Evolutionary conservation across 2,329 filamentous ascomycete genomes (phyloP).

Genomic region (Nemania sp.): DNA sequence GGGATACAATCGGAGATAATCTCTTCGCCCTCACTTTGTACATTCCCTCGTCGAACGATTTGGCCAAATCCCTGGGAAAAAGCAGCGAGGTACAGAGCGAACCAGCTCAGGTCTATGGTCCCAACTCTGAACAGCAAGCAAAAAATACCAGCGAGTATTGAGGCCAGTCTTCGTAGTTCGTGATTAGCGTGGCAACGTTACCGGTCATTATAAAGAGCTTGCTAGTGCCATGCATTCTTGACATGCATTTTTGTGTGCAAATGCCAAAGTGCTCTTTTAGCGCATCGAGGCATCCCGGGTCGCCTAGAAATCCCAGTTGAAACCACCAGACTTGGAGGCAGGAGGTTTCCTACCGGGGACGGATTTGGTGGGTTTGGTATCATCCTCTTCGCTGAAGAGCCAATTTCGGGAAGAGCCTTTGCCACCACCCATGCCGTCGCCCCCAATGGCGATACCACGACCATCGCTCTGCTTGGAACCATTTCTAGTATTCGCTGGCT

Average conservation of each 20-base stretch:
- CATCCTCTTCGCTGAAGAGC: constrained; percentile 60
- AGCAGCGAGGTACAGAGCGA: background rate
- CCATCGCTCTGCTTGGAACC: constrained; percentile 40
- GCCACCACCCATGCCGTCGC: constrained; percentile 69
- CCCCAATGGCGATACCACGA: constrained; percentile 54
- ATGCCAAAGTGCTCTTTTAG: constrained; percentile 21
- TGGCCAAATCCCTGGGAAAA: background rate
- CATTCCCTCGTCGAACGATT: constrained; percentile 6
- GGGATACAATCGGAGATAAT: background rate
- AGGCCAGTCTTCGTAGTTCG: constrained; percentile 22
- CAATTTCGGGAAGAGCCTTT: constrained; percentile 60
- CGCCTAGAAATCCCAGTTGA: constrained; percentile 44
- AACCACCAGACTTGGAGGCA: constrained; percentile 33
- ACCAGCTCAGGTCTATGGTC: background rate
- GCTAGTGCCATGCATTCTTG: background rate
- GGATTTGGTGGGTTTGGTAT: constrained; percentile 42
- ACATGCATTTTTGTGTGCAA: too few relatives aligned
- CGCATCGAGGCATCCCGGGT: constrained; percentile 29
- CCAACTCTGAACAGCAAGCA: background rate
- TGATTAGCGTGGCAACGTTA: constrained; percentile 39
- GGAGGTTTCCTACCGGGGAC: constrained; percentile 47
- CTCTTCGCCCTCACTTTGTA: constrained; percentile 11
- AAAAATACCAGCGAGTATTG: background rate
- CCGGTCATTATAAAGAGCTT: constrained; percentile 26
- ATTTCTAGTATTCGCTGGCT: constrained; percentile 30